Evolutionary conservation across 225 moss, liverwort and hornwort species (phyloP), one percentile per base, ranked within the genome.

Genomic region (Antitrichia curtipendula): DNA sequence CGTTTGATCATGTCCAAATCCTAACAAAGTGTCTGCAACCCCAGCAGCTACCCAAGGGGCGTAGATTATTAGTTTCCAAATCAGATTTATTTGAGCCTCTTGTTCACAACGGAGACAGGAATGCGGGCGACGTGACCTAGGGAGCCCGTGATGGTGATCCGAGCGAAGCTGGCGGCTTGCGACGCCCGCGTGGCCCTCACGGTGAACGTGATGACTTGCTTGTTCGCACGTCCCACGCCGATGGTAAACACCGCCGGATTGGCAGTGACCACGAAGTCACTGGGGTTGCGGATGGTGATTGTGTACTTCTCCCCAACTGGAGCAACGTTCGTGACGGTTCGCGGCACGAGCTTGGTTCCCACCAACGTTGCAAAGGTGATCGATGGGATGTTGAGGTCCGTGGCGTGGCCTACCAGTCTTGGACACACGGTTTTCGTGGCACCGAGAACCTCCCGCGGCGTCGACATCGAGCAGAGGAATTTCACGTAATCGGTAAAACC

Each of bases 371-470:
- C 88, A 24, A 93, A 88, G 7, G 93, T 93, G 66, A 93, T 93
- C 17, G 93, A 93, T 4, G 93, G 91, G 41, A 88, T 86, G 85
- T 93, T 93, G 25, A 93, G 91, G 47, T 93, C 88, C 8, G 93
- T 93, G 22, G 91, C 68, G n/a, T 40, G 73, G 86, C 90, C 90
- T 71, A 25, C 45, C 57, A 65, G 25, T 68, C 45, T 65, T 16
- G 93, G 91, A 88, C 93, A 93, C 10, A 54, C 84, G 23, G 88
- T 86, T 75, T 87, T 91, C 54, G 91, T 91, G 43, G 88, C 83
- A 14, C 74, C 38, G 21, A 91, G 64, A 43, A 93, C 91, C 54
- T 89, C 84, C 73, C 14, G 41, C 19, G 91, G 66, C 61, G 88
- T 84, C 20, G 86, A 80, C 43, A 77, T 50, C 17, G 92, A 82